phyloP scores from a whole-genome alignment of 2,329 filamentous ascomycete genomes.

The Penicillium sp. region DNA sequence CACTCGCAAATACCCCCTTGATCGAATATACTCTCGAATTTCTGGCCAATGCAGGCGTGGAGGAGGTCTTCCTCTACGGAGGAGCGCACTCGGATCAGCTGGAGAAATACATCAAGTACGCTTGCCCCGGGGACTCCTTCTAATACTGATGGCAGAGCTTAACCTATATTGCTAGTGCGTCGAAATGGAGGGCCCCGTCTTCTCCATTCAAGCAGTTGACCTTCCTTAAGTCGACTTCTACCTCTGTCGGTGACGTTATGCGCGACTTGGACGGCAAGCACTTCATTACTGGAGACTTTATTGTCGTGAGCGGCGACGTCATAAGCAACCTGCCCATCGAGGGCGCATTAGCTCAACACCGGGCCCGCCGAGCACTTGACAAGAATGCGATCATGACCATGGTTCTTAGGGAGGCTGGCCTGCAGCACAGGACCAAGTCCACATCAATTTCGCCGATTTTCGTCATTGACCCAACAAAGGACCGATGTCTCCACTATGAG shows the following conservation, averaged over 20 bases:
- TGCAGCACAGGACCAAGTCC: constrained; percentile 72
- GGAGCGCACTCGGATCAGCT: constrained; percentile 83
- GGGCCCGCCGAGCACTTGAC: constrained; percentile 74
- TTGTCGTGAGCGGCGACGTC: constrained; percentile 88
- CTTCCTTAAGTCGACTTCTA: constrained; percentile 82
- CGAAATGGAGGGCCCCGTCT: constrained; percentile 70
- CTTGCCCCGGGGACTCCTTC: neutral
- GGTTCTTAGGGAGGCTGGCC: constrained; percentile 75
- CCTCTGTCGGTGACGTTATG: constrained; percentile 89
- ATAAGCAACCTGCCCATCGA: constrained; percentile 89
- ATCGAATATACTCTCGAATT: constrained; percentile 99
- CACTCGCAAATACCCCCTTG: constrained; percentile 86
- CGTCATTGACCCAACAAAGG: constrained; percentile 74
- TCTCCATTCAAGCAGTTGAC: constrained; percentile 79
- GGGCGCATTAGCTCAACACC: constrained; percentile 71
- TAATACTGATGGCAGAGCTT: constrained; percentile 11
- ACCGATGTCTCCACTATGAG: constrained; percentile 89
- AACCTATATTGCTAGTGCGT: constrained; percentile 49
- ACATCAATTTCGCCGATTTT: constrained; percentile 77
- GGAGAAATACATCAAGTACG: constrained; percentile 74
- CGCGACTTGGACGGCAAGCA: constrained; percentile 85
- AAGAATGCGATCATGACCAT: constrained; percentile 98
- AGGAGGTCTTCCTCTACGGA: constrained; percentile 90
- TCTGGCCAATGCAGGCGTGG: constrained; percentile 89
- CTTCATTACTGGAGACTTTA: constrained; percentile 83